Conservation (phyloP, 331 rosid species). For the Arachis monticola region DNA sequence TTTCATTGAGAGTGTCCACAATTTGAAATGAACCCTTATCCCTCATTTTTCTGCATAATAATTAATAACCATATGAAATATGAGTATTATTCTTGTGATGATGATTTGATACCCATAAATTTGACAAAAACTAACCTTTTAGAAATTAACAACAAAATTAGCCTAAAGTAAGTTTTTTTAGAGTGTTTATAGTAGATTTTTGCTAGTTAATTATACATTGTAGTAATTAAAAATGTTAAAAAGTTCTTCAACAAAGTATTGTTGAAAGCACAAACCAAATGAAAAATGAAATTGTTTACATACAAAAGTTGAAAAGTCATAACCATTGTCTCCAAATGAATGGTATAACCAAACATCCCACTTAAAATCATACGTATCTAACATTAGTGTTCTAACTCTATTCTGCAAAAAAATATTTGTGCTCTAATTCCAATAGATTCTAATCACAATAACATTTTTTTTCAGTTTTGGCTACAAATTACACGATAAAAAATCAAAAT, state of each 20-base stretch:
- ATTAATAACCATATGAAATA: neutral
- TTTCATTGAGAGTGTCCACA: slow-evolving; percentile 73
- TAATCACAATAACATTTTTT: no score
- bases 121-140: slow-evolving; percentile 40
- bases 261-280: neutral
- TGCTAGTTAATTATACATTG: slow-evolving; percentile 21
- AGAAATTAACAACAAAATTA: slow-evolving; percentile 52
- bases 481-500: no score
- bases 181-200: slow-evolving; percentile 76
- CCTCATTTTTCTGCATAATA: slow-evolving; percentile 73
- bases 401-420: slow-evolving; percentile 46
- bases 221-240: neutral
- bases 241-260: neutral
- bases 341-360: slow-evolving; percentile 91
- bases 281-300: slow-evolving; percentile 29
- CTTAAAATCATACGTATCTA: slow-evolving; percentile 84
- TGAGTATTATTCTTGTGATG: neutral
- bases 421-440: no score
- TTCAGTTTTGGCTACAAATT: no score
- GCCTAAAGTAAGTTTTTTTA: slow-evolving; percentile 55
- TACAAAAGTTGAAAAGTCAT: slow-evolving; percentile 86
- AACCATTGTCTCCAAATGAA: slow-evolving; percentile 74
- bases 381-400: slow-evolving; percentile 82
- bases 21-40: slow-evolving; percentile 88
- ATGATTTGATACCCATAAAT: neutral